Conservation (phyloP, 768 basidiomycete species). For the Suillus variegatus region DNA sequence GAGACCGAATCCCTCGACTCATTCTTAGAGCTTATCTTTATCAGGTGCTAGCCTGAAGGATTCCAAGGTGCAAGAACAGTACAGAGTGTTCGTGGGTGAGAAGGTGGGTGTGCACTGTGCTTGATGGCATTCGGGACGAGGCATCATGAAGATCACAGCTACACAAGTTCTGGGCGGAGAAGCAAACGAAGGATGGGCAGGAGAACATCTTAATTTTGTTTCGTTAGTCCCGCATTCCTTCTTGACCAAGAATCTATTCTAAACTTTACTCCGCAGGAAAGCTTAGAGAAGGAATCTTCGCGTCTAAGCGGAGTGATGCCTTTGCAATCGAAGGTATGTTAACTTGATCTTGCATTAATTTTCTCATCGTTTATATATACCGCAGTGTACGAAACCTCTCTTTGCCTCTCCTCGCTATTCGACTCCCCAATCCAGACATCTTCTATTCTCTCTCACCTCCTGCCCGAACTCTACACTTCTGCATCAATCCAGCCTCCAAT, state of each 20-base stretch:
- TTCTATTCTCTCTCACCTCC: constrained; percentile 60
- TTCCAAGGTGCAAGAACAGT: constrained; percentile 61
- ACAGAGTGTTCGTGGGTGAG: constrained; percentile 59
- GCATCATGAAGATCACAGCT: constrained; percentile 29
- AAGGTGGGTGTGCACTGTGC: constrained; percentile 54
- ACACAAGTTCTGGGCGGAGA: constrained; percentile 17
- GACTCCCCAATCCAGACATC: constrained; percentile 60
- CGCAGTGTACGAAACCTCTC: constrained; percentile 73
- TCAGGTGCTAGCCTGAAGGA: constrained; percentile 59
- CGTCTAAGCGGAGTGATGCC: constrained; percentile 56
- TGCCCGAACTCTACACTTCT: constrained; percentile 48
- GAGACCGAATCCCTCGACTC: constrained; percentile 31
- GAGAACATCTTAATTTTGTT: constrained; percentile 75
- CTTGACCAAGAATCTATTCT: neutral
- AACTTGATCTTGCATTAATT: neutral
- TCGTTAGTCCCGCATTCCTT: constrained; percentile 44
- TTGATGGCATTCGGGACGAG: constrained; percentile 47
- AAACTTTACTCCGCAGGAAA: constrained; percentile 52
- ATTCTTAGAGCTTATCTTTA: constrained; percentile 10
- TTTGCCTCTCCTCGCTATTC: constrained; percentile 66
- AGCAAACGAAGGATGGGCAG: constrained; percentile 50
- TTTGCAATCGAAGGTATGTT: constrained; percentile 70
- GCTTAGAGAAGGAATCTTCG: constrained; percentile 69
- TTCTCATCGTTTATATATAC: constrained; percentile 1
- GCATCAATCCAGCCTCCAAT: constrained; percentile 15